These are phyloP conservation scores for Solanum neorickii DNA, from an alignment of 257 asterid species.

Conservation along the genomic window DNA sequence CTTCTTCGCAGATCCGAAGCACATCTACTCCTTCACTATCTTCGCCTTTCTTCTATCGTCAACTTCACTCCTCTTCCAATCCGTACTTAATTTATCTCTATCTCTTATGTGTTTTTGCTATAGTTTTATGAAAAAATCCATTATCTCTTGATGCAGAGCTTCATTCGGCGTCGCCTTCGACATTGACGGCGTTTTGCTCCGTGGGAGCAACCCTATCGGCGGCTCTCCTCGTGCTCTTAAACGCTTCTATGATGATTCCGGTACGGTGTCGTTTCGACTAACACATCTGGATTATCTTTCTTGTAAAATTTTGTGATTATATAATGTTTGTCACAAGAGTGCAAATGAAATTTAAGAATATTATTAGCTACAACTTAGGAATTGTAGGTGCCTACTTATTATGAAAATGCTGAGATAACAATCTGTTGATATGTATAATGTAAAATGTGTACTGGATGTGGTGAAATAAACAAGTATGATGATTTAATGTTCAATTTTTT, in stretches of 20 bases:
- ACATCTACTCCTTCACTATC: neutral
- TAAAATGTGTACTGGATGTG: neutral
- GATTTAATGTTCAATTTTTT: neutral
- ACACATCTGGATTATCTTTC: neutral
- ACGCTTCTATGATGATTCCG: conserved; percentile 59
- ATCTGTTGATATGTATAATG: neutral
- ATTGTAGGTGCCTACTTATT: neutral
- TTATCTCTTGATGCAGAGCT: conserved; percentile 8
- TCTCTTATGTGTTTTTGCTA: neutral
- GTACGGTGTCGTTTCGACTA: conserved; percentile 9
- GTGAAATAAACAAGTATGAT: neutral
- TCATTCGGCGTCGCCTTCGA: conserved; percentile 83
- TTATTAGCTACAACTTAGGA: neutral
- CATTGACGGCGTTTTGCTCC: conserved; percentile 88
- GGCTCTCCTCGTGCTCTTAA: conserved; percentile 69
- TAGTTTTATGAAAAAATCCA: neutral
- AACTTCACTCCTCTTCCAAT: neutral
- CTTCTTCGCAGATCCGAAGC: neutral
- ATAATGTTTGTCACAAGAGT: neutral
- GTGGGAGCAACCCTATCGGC: conserved; percentile 68
- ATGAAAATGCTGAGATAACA: neutral
- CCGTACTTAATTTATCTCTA: conserved; percentile 2
- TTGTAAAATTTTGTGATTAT: neutral
- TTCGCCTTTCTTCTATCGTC: neutral
- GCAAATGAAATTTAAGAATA: neutral